Evolutionary conservation across 768 basidiomycete species (phyloP).

Genomic region (Royoungia palumana): DNA sequence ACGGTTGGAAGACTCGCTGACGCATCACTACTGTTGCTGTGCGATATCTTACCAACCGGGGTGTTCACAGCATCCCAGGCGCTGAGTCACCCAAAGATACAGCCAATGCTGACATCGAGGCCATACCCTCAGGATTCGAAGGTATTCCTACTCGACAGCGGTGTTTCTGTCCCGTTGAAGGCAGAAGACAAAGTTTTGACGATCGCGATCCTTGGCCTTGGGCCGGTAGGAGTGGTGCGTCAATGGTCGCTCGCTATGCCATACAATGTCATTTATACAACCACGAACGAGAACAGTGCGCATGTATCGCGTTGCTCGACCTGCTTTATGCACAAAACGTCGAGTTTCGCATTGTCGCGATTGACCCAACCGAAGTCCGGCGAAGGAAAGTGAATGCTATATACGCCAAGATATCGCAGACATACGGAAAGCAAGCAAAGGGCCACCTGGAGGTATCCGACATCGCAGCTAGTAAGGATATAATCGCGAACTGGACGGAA

Average conservation of each 20-base stretch:
- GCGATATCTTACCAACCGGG: slow-evolving; percentile 79
- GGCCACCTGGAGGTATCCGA: slow-evolving; percentile 51
- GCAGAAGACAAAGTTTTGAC: slow-evolving; percentile 51
- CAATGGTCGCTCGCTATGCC: not conserved
- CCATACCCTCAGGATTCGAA: slow-evolving; percentile 50
- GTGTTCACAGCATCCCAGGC: slow-evolving; percentile 74
- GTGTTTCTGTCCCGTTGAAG: slow-evolving; percentile 28
- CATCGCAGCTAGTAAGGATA: slow-evolving; percentile 48
- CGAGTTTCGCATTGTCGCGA: slow-evolving; percentile 55
- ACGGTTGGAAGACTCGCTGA: slow-evolving; percentile 46
- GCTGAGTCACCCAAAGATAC: slow-evolving; percentile 67
- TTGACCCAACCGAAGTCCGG: slow-evolving; percentile 58
- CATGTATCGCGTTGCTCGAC: slow-evolving; percentile 62
- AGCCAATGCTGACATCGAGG: slow-evolving; percentile 53
- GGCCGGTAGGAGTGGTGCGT: slow-evolving; percentile 70
- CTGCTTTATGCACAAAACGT: slow-evolving; percentile 44
- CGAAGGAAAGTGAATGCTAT: slow-evolving; percentile 59
- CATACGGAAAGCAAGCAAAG: slow-evolving; percentile 19
- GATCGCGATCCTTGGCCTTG: slow-evolving; percentile 69
- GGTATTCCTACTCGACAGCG: slow-evolving; percentile 2
- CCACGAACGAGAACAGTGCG: slow-evolving; percentile 41
- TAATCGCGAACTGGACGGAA: slow-evolving; percentile 51
- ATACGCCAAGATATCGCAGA: slow-evolving; percentile 41
- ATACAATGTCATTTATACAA: not conserved
- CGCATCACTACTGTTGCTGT: slow-evolving; percentile 64